Evolutionary conservation across 2,329 filamentous ascomycete species (phyloP).

Genomic region (Juglanconis juglandina): DNA sequence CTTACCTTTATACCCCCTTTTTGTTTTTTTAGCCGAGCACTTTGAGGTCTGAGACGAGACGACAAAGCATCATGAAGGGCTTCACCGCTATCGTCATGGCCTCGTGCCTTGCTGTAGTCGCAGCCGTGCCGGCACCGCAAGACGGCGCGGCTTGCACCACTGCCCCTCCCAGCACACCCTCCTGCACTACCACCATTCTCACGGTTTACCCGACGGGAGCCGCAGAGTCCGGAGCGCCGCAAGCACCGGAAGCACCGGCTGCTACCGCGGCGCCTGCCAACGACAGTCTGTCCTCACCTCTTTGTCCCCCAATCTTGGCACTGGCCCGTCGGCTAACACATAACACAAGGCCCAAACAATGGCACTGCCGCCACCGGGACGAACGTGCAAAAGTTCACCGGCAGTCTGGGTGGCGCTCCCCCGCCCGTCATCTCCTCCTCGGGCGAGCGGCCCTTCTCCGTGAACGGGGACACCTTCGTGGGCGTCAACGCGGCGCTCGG

Average conservation of each 20-base stretch:
- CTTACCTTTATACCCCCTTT: not conserved
- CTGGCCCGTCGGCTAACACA: constrained; percentile 16
- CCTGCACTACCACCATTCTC: not conserved
- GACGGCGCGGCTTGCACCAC: not conserved
- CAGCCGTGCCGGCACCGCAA: constrained; percentile 8
- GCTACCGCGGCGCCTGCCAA: not conserved
- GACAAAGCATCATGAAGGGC: not conserved
- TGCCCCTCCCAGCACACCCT: not conserved
- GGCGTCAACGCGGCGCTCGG: constrained; percentile 38
- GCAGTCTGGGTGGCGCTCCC: constrained; percentile 37
- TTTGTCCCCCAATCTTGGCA: not conserved
- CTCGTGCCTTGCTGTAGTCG: not conserved
- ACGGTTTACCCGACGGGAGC: constrained; percentile 10
- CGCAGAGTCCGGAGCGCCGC: not conserved
- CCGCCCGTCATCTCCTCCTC: constrained; percentile 35
- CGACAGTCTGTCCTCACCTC: not conserved
- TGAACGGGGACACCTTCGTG: constrained; percentile 38
- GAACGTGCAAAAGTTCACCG: constrained; percentile 39
- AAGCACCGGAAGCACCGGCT: not conserved
- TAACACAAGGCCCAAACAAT: constrained; percentile 16
- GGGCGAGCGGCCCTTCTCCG: constrained; percentile 30
- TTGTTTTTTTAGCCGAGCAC: not conserved
- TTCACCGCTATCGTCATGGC: not conserved
- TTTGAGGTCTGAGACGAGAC: not conserved
- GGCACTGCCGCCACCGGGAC: constrained; percentile 8